Conservation (phyloP, 2,329 filamentous ascomycete genomes). For the Paraconiothyrium brasiliense region DNA sequence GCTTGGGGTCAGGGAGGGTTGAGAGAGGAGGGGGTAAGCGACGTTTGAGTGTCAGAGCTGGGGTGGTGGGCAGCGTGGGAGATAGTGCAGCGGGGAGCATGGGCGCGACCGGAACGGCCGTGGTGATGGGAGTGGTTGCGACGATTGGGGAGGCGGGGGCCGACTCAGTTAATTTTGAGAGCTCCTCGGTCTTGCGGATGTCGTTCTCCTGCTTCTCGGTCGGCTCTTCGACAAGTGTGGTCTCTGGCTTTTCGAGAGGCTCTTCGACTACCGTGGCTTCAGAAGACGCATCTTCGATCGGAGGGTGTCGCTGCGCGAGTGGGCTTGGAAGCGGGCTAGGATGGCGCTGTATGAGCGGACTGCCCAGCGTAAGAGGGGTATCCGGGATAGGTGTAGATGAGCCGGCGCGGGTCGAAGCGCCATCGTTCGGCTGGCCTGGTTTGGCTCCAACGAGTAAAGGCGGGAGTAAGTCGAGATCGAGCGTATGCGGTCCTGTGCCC, state of each 20-base stretch:
- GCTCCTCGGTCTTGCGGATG: not conserved
- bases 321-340: not conserved
- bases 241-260: not conserved
- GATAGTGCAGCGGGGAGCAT: conserved; percentile 1
- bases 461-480: conserved; percentile 31
- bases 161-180: not conserved
- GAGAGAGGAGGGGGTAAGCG: not conserved
- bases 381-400: conserved; percentile 15
- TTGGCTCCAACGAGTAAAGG: conserved; percentile 19
- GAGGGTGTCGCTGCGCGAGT: not conserved
- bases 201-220: not conserved
- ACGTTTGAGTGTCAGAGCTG: not conserved
- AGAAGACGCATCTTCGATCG: not conserved
- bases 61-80: not conserved
- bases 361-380: conserved; percentile 10
- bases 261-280: not conserved
- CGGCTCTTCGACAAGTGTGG: not conserved
- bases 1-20: conserved; percentile 15
- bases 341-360: not conserved
- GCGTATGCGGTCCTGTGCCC: conserved; percentile 15
- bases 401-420: conserved; percentile 15
- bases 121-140: not conserved
- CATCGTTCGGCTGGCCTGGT: conserved; percentile 21
- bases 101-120: not conserved
- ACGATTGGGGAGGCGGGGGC: not conserved